Base-by-base conservation (phyloP, 768 basidiomycete genomes). In the Trametes punicea region DNA sequence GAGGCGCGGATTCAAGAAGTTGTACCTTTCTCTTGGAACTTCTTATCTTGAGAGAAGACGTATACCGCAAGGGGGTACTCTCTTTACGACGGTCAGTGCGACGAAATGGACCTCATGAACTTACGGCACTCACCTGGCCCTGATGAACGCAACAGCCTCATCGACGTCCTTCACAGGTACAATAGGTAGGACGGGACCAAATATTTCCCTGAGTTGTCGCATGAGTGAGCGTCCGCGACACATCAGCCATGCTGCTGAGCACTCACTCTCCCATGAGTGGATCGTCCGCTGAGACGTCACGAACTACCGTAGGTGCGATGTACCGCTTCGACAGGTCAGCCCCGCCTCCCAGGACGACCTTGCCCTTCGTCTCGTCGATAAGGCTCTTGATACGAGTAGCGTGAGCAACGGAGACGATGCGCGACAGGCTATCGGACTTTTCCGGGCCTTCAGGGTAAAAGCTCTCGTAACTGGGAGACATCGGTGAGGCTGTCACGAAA, bases 181-280 rank as follows among this genome's bases (percentile, higher is more conserved):
- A 36, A 95, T 75, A 3, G 90, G 86, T 21, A 95, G 72, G 9
- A 95, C 61, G 7, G 93, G 92, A 0, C 91, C 93, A 62, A 95
- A 93, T 39, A 93, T 77, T 64, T 94, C 93, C 57, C 90, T 91
- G 59, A 18, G 16, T 4, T n/a, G 30, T 9, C 11, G 10, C 18
- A 1, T 6, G 25, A 47, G 48, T 13, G 29, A 15, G 16, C 4
- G 38, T 56, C 13, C 20, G 7, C 48, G 41, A 16, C 2, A 55
- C 40, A 16, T 36, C 7, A n/a, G n/a, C 13, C 0, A 36, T 9
- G 9, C 31, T 7, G n/a, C 5, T 10, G 15, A 15, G 23, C 2
- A 75, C 85, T 46, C 62, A 88, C 88, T 88, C 85, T 65, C 77
- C 75, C 88, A 94, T 88, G 58, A 93, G 69, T 0, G 85, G 78